Percentiles rank a stretch among this genome's conserved stretches.
Evolutionary conservation across 148 eudicot species (phyloP).

Genomic region (Mesembryanthemum crystallinum): DNA sequence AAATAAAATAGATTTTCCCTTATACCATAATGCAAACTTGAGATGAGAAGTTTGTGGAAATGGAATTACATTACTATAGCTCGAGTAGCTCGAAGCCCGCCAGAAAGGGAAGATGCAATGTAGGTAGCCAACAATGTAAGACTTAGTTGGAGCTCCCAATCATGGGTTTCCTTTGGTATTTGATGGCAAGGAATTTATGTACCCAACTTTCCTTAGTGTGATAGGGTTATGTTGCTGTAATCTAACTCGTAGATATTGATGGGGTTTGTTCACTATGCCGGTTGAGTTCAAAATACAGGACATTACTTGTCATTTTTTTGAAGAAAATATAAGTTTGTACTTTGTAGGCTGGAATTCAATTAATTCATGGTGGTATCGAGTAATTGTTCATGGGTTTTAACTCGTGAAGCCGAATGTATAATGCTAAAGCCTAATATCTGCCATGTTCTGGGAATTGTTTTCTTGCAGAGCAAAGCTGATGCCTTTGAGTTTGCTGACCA

Average conservation of each 20-base stretch:
- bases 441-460: constrained; percentile 6
- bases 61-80: no score
- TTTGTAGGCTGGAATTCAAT: no score
- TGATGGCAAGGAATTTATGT: background rate
- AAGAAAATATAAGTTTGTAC: no score
- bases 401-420: background rate
- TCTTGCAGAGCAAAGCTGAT: constrained; percentile 94
- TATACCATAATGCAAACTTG: background rate
- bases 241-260: no score
- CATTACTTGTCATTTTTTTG: no score
- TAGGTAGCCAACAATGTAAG: background rate
- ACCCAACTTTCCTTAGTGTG: background rate
- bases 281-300: no score
- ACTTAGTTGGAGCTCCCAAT: background rate
- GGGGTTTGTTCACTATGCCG: no score
- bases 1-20: no score
- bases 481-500: constrained; percentile 99
- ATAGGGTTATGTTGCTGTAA: background rate
- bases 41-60: background rate
- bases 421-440: background rate
- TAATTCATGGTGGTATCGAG: background rate
- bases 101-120: no score
- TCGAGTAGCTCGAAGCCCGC: no score
- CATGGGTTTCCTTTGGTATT: background rate
- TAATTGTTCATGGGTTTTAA: background rate